A percentile compares a stretch with the other conserved stretches of the same genome.
Conservation (phyloP, 2,329 filamentous ascomycete genomes). For the Periconia digitata region DNA sequence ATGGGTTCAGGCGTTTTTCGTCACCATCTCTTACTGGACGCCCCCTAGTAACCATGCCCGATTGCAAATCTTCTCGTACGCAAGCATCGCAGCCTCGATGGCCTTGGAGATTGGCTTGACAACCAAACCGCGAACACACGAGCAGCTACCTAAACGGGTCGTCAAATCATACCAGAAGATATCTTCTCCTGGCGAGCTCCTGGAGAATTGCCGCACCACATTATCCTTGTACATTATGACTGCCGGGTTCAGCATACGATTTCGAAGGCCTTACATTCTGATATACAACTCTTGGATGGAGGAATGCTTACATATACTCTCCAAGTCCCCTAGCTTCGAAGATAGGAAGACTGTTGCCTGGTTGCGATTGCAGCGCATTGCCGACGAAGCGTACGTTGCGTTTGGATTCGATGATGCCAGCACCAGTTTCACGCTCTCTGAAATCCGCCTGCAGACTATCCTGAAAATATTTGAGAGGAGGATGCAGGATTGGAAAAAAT, state of each 20-base stretch:
- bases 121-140: constrained; percentile 40
- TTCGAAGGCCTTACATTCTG: constrained; percentile 38
- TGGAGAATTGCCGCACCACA: constrained; percentile 40
- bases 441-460: constrained; percentile 38
- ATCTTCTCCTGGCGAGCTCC: constrained; percentile 36
- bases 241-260: constrained; percentile 36
- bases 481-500: constrained; percentile 40
- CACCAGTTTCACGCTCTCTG: constrained; percentile 40
- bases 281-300: constrained; percentile 42
- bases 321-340: constrained; percentile 33
- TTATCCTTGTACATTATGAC: constrained; percentile 34
- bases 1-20: constrained; percentile 37
- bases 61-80: constrained; percentile 38
- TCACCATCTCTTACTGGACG: constrained; percentile 38
- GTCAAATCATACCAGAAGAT: constrained; percentile 36
- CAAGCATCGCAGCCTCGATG: constrained; percentile 40
- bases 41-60: constrained; percentile 35
- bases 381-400: constrained; percentile 40
- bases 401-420: constrained; percentile 43
- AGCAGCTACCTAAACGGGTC: constrained; percentile 38
- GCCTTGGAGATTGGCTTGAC: constrained; percentile 40
- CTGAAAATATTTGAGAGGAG: constrained; percentile 37
- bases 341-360: constrained; percentile 34
- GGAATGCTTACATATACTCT: constrained; percentile 32
- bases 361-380: constrained; percentile 38